A percentile compares a stretch with the other conserved stretches of the same genome.
phyloP scores from a whole-genome alignment of 345 rosid species.

The Kernera saxatilis region DNA sequence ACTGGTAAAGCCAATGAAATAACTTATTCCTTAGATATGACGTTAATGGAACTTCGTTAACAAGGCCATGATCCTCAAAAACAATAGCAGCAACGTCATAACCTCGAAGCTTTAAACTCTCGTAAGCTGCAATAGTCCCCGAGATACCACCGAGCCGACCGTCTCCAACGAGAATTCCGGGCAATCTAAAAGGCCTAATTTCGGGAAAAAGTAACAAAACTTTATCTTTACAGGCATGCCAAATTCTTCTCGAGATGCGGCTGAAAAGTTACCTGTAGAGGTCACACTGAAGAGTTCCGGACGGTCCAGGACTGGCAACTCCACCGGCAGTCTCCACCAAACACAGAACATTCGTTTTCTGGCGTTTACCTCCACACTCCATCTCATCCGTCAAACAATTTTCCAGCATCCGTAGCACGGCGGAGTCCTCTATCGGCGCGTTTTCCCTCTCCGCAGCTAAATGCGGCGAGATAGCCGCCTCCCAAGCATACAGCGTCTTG shows the following conservation, averaged over 20 bases:
- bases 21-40: constrained; percentile 77
- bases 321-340: constrained; percentile 96
- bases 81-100: constrained; percentile 80
- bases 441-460: constrained; percentile 79
- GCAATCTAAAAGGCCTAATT: constrained; percentile 79
- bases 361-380: constrained; percentile 19
- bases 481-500: constrained; percentile 74
- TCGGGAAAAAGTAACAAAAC: neutral
- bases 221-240: neutral
- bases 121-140: constrained; percentile 90
- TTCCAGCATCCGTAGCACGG: constrained; percentile 44
- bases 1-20: neutral
- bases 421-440: constrained; percentile 41
- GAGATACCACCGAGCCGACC: constrained; percentile 95
- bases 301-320: constrained; percentile 88
- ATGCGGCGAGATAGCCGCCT: constrained; percentile 87
- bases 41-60: constrained; percentile 60
- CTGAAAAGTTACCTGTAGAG: constrained; percentile 51
- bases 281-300: constrained; percentile 90
- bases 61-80: constrained; percentile 85
- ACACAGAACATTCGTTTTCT: constrained; percentile 38
- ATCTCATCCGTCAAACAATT: constrained; percentile 41
- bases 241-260: neutral
- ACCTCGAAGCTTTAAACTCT: constrained; percentile 72
- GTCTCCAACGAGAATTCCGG: constrained; percentile 93